Percentiles rank a stretch among this genome's conserved stretches.
These are phyloP conservation scores for Chaetomium sp. DNA, from an alignment of 2,329 filamentous ascomycete species.

Conservation along the genomic window DNA sequence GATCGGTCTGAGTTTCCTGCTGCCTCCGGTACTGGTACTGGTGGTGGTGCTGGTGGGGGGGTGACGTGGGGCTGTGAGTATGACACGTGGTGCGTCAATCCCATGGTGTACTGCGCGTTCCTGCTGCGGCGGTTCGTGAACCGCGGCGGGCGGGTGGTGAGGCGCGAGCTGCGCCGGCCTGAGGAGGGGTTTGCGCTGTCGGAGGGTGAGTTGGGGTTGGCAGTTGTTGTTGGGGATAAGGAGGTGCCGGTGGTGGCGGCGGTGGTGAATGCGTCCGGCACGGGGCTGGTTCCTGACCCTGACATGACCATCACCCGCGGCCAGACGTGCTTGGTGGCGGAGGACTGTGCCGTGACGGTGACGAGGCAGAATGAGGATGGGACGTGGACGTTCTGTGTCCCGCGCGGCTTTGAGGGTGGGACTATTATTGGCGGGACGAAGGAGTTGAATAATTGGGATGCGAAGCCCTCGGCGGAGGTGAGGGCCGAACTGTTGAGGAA, in stretches of 20 bases:
- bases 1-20: conserved; percentile 46
- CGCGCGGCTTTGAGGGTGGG: conserved; percentile 62
- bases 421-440: conserved; percentile 69
- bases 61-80: conserved; percentile 54
- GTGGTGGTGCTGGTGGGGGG: background rate
- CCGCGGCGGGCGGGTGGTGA: conserved; percentile 42
- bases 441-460: conserved; percentile 59
- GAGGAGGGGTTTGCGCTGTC: conserved; percentile 46
- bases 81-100: conserved; percentile 57
- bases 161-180: conserved; percentile 42
- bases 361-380: conserved; percentile 66
- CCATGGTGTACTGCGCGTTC: conserved; percentile 56
- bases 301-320: conserved; percentile 50
- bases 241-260: conserved; percentile 30
- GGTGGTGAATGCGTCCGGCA: conserved; percentile 51
- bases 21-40: conserved; percentile 31
- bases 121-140: conserved; percentile 47
- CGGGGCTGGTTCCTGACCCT: conserved; percentile 48
- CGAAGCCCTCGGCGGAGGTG: conserved; percentile 50
- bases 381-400: conserved; percentile 64
- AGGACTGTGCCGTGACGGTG: conserved; percentile 46
- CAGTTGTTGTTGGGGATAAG: background rate
- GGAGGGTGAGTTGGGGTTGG: conserved; percentile 34
- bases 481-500: conserved; percentile 49
- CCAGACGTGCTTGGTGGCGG: conserved; percentile 51